Percentiles rank a stretch among this genome's conserved stretches.
Conservation (phyloP, 371 early-diverging fungal species). For the Mucor sp. region DNA sequence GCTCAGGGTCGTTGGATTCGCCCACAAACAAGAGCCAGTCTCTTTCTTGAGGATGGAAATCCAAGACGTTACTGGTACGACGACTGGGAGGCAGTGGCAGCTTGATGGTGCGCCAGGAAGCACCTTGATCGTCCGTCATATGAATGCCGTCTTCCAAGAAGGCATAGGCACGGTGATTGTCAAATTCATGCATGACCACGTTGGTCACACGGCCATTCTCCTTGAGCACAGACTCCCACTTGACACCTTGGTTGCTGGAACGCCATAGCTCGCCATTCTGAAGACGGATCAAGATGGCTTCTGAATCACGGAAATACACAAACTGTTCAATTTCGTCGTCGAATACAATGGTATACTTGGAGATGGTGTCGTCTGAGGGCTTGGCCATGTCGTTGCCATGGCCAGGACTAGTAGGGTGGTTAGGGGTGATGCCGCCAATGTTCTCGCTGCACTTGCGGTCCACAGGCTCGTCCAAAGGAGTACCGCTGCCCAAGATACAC, state of each 20-base stretch:
- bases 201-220: slow-evolving; percentile 34
- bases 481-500: slow-evolving; percentile 57
- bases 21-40: slow-evolving; percentile 84
- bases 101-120: slow-evolving; percentile 54
- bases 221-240: slow-evolving; percentile 57
- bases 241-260: slow-evolving; percentile 65
- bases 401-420: not conserved
- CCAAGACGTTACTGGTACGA: slow-evolving; percentile 58
- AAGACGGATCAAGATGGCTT: slow-evolving; percentile 57
- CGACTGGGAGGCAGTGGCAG: slow-evolving; percentile 69
- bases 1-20: slow-evolving; percentile 40
- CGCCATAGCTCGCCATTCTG: slow-evolving; percentile 63
- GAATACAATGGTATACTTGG: slow-evolving; percentile 41
- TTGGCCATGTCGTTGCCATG: slow-evolving; percentile 8
- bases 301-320: slow-evolving; percentile 59
- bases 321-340: slow-evolving; percentile 54
- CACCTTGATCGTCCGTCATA: slow-evolving; percentile 73
- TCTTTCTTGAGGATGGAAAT: slow-evolving; percentile 82
- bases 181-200: slow-evolving; percentile 59
- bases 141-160: slow-evolving; percentile 58
- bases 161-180: slow-evolving; percentile 63
- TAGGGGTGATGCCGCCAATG: slow-evolving; percentile 11
- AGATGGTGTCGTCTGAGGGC: slow-evolving; percentile 40
- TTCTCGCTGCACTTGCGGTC: slow-evolving; percentile 63
- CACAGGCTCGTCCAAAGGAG: slow-evolving; percentile 63